These are phyloP conservation scores for Aeschynomene evenia DNA, from an alignment of 306 rosid genomes.

Conservation along the genomic window DNA sequence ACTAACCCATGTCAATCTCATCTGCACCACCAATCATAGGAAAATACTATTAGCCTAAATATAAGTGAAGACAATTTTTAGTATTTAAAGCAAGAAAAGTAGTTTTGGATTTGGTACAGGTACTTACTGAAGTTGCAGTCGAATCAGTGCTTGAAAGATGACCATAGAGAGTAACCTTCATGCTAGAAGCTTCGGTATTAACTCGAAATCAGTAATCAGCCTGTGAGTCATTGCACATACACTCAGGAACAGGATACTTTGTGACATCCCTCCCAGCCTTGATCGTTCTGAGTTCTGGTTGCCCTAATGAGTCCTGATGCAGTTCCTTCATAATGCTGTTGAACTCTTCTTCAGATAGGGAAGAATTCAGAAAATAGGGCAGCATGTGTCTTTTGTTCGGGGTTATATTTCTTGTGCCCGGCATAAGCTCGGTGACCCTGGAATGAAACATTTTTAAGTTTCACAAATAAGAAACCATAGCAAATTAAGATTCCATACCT, in stretches of 20 bases:
- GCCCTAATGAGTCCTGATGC: constrained; percentile 80
- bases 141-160: constrained; percentile 74
- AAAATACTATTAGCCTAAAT: background rate
- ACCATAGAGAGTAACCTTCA: constrained; percentile 45
- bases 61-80: background rate
- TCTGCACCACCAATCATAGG: constrained; percentile 43
- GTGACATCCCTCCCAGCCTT: constrained; percentile 84
- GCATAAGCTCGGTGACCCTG: constrained; percentile 90
- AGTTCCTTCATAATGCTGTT: constrained; percentile 59
- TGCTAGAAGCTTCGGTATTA: constrained; percentile 18
- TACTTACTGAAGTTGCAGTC: constrained; percentile 57
- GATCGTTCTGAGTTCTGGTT: constrained; percentile 66
- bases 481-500: background rate
- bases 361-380: constrained; percentile 62
- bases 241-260: constrained; percentile 79
- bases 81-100: background rate
- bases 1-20: constrained; percentile 91
- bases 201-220: constrained; percentile 22
- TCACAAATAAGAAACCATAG: constrained; percentile 13
- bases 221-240: constrained; percentile 73
- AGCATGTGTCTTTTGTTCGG: constrained; percentile 97
- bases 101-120: no score
- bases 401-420: constrained; percentile 94
- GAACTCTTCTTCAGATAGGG: constrained; percentile 73
- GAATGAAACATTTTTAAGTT: constrained; percentile 20